A percentile compares a stretch with the other conserved stretches of the same genome.
phyloP scores from a whole-genome alignment of 805 yeast genomes.

The Metschnikowia similis region DNA sequence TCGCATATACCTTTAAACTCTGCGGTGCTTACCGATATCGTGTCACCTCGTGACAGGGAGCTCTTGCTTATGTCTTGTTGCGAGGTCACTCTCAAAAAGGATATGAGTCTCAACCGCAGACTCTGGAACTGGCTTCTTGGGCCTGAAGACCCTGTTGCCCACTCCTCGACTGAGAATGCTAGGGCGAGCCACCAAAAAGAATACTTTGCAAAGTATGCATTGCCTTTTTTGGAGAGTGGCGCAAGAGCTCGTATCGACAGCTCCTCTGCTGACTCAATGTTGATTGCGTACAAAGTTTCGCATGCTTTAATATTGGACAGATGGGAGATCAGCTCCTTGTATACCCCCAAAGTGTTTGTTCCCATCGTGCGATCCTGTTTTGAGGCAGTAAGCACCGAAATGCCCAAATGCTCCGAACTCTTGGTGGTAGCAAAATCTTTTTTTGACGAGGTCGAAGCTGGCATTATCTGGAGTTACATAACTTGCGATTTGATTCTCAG shows the following conservation, averaged over 20 bases:
- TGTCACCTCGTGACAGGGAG: conserved; percentile 52
- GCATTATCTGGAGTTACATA: conserved; percentile 69
- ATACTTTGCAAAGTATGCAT: conserved; percentile 61
- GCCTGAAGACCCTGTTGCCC: conserved; percentile 43
- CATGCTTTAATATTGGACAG: conserved; percentile 73
- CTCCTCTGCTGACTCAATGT: conserved; percentile 26
- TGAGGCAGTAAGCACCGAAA: not conserved
- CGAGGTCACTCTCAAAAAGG: conserved; percentile 68
- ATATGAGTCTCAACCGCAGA: conserved; percentile 92
- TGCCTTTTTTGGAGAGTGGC: conserved; percentile 47
- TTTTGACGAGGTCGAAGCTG: conserved; percentile 83
- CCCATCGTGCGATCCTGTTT: conserved; percentile 57
- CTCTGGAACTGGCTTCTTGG: conserved; percentile 93
- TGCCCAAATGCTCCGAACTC: conserved; percentile 29
- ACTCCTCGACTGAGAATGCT: conserved; percentile 19
- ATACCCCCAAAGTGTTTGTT: conserved; percentile 65
- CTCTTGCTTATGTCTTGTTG: conserved; percentile 60
- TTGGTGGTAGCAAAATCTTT: conserved; percentile 59
- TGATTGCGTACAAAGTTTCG: conserved; percentile 59
- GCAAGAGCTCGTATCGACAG: conserved; percentile 45
- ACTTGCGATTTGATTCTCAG: conserved; percentile 38
- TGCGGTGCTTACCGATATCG: conserved; percentile 45
- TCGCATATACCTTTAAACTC: conserved; percentile 65
- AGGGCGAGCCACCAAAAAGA: conserved; percentile 23
- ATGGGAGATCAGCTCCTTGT: conserved; percentile 85